A percentile compares a stretch with the other conserved stretches of the same genome.
phyloP scores from a whole-genome alignment of 129 eudicot genomes.

The Flaveria robusta region DNA sequence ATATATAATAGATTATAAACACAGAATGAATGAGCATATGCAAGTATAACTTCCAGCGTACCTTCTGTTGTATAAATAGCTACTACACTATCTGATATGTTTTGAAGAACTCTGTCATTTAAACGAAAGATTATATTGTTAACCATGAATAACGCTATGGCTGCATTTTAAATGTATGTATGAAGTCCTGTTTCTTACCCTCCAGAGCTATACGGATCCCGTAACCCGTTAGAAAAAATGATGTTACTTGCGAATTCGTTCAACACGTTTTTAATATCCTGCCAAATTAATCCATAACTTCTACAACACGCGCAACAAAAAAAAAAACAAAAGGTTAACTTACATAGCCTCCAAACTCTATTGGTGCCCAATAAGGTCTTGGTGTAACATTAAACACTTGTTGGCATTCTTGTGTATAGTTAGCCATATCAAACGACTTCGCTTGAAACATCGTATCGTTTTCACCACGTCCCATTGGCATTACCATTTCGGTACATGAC shows the following conservation, averaged over 20 bases:
- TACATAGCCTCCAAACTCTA: constrained; percentile 46
- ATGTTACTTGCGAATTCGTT: constrained; percentile 48
- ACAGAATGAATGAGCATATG: no score
- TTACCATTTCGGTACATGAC: constrained; percentile 49
- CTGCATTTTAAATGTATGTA: neutral
- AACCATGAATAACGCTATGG: neutral
- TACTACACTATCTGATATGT: constrained; percentile 37
- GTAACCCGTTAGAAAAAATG: constrained; percentile 43
- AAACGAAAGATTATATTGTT: neutral
- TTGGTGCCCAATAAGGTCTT: constrained; percentile 45
- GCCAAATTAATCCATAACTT: neutral
- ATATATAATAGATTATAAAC: no score
- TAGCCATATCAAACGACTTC: constrained; percentile 28
- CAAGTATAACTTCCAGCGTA: neutral
- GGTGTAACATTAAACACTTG: constrained; percentile 37
- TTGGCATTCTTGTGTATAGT: constrained; percentile 27
- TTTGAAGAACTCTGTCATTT: constrained; percentile 30
- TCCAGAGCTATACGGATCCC: constrained; percentile 49
- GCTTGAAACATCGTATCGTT: constrained; percentile 45
- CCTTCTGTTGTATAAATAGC: constrained; percentile 30
- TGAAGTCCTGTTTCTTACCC: constrained; percentile 29
- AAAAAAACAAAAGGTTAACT: neutral
- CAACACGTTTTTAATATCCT: constrained; percentile 41
- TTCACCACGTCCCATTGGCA: constrained; percentile 42
- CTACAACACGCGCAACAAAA: neutral